Base-by-base conservation (phyloP, 2,329 filamentous ascomycete genomes). In the Alternaria viburni region DNA sequence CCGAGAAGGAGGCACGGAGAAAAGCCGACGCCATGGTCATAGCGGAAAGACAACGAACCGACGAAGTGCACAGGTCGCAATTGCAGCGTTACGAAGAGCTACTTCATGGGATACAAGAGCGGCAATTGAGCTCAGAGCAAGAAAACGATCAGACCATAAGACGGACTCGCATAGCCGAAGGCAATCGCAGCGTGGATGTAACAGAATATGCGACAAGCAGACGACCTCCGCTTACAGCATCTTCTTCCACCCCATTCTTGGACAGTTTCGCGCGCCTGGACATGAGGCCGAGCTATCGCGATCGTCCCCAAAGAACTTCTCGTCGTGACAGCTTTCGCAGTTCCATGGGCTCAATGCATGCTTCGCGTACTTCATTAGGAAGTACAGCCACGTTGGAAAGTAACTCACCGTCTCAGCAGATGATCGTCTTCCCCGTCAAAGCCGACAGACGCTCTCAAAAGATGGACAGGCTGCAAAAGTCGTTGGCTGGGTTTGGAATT, bases 111-210 rank as follows among this genome's bases (percentile, higher is more conserved):
- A 2, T 61, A 15, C 54, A 19, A 47, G 54, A 61, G 47, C 59
- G 23, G 41, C 36, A 9, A 6, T 1, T 45, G 26, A 57, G 19
- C n/a, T 19, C 41, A 15, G 44, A 62, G 25, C 56, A 49, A 19
- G 36, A 47, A 5, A 45, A 2, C 8, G 50, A 56, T 9, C 47
- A 5, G 11, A 44, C 61, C 5, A 30, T 68, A 32, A 62, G 67
- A 9, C 64, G 65, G 9, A 71, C 67, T 13, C 58, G 51, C 17
- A 62, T 71, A 4, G 43, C 54, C 3, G 66, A 69, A 17, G 65
- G 68, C 2, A 61, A 62, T 30, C 65, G 66, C 5, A 68, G 54
- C 28, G 60, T 73, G 17, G 71, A 74, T 26, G 69, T 74, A 12
- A 59, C 59, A 11, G 71, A 74, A 47, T 74, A 62, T 41, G 54